These are phyloP conservation scores for Suillus alpinus DNA, from an alignment of 768 basidiomycete genomes.

Conservation along the genomic window DNA sequence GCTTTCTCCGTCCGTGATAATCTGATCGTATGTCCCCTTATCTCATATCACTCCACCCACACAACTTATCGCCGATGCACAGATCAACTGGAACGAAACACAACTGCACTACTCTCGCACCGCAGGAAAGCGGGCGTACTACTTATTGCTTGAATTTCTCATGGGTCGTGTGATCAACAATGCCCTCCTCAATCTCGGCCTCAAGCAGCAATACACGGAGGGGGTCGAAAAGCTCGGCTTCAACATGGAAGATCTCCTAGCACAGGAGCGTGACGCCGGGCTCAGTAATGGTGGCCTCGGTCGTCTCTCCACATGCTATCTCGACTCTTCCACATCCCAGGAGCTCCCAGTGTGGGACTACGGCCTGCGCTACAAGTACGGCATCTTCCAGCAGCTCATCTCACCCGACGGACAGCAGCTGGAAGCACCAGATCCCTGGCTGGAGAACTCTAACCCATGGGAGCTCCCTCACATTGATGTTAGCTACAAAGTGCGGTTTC, in stretches of 20 bases:
- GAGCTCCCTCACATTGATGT: slow-evolving; percentile 86
- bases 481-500: slow-evolving; percentile 82
- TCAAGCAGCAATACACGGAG: slow-evolving; percentile 72
- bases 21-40: slow-evolving; percentile 56
- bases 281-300: slow-evolving; percentile 96
- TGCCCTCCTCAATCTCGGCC: slow-evolving; percentile 83
- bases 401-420: slow-evolving; percentile 80
- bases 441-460: slow-evolving; percentile 86
- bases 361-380: slow-evolving; percentile 88
- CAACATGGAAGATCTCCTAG: slow-evolving; percentile 81
- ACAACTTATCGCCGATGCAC: slow-evolving; percentile 1
- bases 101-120: slow-evolving; percentile 77
- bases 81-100: slow-evolving; percentile 87
- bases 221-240: slow-evolving; percentile 82
- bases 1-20: slow-evolving; percentile 88
- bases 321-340: slow-evolving; percentile 88
- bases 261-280: slow-evolving; percentile 89
- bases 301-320: slow-evolving; percentile 94
- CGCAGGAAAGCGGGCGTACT: slow-evolving; percentile 88
- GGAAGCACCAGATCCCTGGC: slow-evolving; percentile 92
- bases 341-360: slow-evolving; percentile 96
- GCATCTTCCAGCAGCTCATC: slow-evolving; percentile 94
- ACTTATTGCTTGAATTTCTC: slow-evolving; percentile 91
- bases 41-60: background rate
- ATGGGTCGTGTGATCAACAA: slow-evolving; percentile 81